These are phyloP conservation scores for Nitzschia inconspicua DNA, from an alignment of 108 stramenopile genomes.

Conservation along the genomic window DNA sequence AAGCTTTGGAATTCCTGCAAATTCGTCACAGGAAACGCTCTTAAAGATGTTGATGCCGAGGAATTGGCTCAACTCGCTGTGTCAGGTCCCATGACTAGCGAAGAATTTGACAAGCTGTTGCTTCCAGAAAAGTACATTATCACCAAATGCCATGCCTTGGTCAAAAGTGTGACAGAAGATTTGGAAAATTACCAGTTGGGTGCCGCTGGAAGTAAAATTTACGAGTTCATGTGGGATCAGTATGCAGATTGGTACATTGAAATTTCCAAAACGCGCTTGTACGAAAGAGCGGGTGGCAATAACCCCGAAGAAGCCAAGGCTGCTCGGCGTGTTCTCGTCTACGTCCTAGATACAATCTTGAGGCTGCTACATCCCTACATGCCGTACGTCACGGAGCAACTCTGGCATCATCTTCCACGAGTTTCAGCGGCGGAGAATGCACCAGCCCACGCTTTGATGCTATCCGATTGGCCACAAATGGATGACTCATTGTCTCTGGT, in stretches of 20 bases:
- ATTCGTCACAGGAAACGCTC: constrained; percentile 84
- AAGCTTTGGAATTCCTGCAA: constrained; percentile 98
- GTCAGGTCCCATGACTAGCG: constrained; percentile 64
- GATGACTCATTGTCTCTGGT: constrained; percentile 60
- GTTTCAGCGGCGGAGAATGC: constrained; percentile 34
- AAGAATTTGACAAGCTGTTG: constrained; percentile 73
- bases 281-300: constrained; percentile 81
- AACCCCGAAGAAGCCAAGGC: constrained; percentile 66
- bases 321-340: constrained; percentile 87
- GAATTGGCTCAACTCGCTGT: constrained; percentile 63
- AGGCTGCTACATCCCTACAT: constrained; percentile 97
- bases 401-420: constrained; percentile 96
- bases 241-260: constrained; percentile 98
- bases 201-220: constrained; percentile 83
- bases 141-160: constrained; percentile 84
- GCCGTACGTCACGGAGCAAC: constrained; percentile 96
- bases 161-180: constrained; percentile 77
- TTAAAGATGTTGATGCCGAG: constrained; percentile 64
- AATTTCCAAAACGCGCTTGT: constrained; percentile 85
- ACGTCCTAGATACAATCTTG: constrained; percentile 91
- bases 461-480: constrained; percentile 89
- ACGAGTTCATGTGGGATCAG: constrained; percentile 97
- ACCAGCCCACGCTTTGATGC: constrained; percentile 75
- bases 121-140: constrained; percentile 91
- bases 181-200: constrained; percentile 89